Evolutionary conservation across 805 yeast genomes (phyloP).

Genomic region (Candida coleopterorum): DNA sequence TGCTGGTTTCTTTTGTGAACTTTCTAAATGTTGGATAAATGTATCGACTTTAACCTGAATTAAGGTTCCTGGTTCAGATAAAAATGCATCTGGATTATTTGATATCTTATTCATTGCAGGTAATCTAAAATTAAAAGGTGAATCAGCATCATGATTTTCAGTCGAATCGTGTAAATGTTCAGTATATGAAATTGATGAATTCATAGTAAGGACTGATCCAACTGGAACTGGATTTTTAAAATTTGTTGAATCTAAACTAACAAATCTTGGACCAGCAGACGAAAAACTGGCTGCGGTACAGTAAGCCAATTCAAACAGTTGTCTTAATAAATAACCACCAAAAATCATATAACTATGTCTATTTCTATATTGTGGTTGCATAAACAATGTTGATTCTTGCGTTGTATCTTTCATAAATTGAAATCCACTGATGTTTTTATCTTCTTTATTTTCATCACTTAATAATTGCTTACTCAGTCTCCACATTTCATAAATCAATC

Average conservation of each 20-base stretch:
- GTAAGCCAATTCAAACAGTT: constrained; percentile 89
- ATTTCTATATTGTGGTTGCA: constrained; percentile 96
- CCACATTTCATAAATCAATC: constrained; percentile 76
- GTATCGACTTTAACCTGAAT: constrained; percentile 89
- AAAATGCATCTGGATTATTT: constrained; percentile 50
- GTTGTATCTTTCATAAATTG: constrained; percentile 68
- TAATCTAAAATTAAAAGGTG: constrained; percentile 47
- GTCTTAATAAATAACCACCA: constrained; percentile 91
- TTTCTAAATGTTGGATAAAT: constrained; percentile 62
- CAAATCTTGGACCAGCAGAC: constrained; percentile 80
- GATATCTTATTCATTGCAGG: constrained; percentile 56
- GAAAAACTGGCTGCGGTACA: constrained; percentile 89
- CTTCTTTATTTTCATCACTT: constrained; percentile 10
- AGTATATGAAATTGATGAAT: constrained; percentile 80
- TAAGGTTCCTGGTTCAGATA: constrained; percentile 77
- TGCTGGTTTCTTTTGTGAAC: constrained; percentile 58
- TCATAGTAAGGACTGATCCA: constrained; percentile 81
- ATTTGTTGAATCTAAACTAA: constrained; percentile 84
- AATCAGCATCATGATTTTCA: constrained; percentile 19
- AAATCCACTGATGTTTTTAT: constrained; percentile 43
- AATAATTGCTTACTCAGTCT: constrained; percentile 23
- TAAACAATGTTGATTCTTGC: constrained; percentile 72
- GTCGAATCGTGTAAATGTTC: constrained; percentile 58
- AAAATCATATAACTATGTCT: constrained; percentile 92
- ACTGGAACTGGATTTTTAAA: constrained; percentile 95